Base-by-base conservation (phyloP, 805 yeast genomes). In the Wickerhamomyces silvicola region DNA sequence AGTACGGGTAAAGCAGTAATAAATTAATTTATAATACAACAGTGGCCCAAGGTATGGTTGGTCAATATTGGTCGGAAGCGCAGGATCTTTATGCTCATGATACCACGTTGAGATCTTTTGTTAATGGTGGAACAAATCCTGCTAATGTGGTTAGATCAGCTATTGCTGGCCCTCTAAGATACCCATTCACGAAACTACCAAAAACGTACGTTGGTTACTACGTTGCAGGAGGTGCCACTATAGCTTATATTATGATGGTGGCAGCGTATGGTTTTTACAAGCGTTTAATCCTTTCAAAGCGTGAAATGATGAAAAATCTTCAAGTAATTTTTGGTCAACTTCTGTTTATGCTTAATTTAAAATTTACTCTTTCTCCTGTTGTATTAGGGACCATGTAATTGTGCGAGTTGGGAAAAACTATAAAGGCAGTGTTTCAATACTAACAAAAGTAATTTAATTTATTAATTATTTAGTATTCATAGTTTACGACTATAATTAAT, bases 1-100 rank as follows among this genome's bases (percentile, higher is more conserved):
- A n/a, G n/a, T n/a, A n/a, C n/a, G n/a, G n/a, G n/a, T n/a, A n/a
- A n/a, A n/a, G n/a, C n/a, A n/a, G n/a, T n/a, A n/a, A n/a, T n/a
- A n/a, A n/a, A n/a, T n/a, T n/a, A n/a, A n/a, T 37, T 26, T 37
- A 37, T 28, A 30, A 31, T 29, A 37, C 41, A n/a, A 21, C 32
- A 6, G 29, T 37, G 18, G 37, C 37, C 6, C 41, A 37, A 19
- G 41, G 37, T 27, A 24, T 33, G 11, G 26, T 37, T 25, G 41
- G 41, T 18, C 37, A 33, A 28, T 37, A 33, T 33, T 37, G 41
- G 41, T 33, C 41, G 16, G 35, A 37, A 17, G 37, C 41, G n/a
- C 41, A 37, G 18, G 41, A 31, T 13, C 16, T 37, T 28, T 37
- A 33, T 28, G 27, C 35, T 22, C 18, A 14, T 14, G 33, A 37